Conservation (phyloP, 1,139 yeast genomes). For the Suhomyces guaymorum region DNA sequence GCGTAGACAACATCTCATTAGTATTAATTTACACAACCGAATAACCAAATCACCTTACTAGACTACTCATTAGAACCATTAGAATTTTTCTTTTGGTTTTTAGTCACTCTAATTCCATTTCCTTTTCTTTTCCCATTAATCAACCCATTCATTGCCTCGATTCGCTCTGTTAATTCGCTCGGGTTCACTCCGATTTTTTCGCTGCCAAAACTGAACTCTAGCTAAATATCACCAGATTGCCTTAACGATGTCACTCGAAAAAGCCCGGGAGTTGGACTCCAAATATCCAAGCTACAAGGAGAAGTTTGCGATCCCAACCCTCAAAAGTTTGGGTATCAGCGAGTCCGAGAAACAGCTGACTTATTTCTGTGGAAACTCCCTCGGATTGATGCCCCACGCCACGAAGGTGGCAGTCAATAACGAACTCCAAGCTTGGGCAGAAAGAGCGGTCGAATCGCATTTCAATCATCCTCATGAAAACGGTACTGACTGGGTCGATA, state of each 20-base stretch:
- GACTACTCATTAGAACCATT: too few relatives aligned
- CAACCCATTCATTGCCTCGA: too few relatives aligned
- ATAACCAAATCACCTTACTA: too few relatives aligned
- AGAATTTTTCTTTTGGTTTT: too few relatives aligned
- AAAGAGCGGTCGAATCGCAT: slow-evolving; percentile 81
- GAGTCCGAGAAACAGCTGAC: slow-evolving; percentile 23
- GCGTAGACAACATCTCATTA: too few relatives aligned
- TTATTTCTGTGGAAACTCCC: slow-evolving; percentile 87
- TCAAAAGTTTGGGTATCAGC: slow-evolving; percentile 49
- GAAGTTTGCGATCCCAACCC: slow-evolving; percentile 61
- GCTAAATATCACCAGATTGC: neutral
- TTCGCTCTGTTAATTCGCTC: too few relatives aligned
- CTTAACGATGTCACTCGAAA: slow-evolving; percentile 17
- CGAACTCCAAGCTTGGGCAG: slow-evolving; percentile 82
- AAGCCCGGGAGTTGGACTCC: slow-evolving; percentile 33
- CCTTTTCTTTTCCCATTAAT: too few relatives aligned
- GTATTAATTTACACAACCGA: too few relatives aligned
- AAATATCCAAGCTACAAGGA: slow-evolving; percentile 39
- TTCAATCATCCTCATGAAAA: slow-evolving; percentile 59
- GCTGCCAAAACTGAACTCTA: too few relatives aligned
- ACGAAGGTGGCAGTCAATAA: slow-evolving; percentile 58
- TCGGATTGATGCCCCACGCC: slow-evolving; percentile 80
- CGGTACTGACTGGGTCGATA: slow-evolving; percentile 73
- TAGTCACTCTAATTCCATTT: too few relatives aligned
- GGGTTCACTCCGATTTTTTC: neutral